A percentile compares a stretch with the other conserved stretches of the same genome.
These are phyloP conservation scores for Aleurites moluccanus DNA, from an alignment of 441 rosid genomes.

Conservation along the genomic window DNA sequence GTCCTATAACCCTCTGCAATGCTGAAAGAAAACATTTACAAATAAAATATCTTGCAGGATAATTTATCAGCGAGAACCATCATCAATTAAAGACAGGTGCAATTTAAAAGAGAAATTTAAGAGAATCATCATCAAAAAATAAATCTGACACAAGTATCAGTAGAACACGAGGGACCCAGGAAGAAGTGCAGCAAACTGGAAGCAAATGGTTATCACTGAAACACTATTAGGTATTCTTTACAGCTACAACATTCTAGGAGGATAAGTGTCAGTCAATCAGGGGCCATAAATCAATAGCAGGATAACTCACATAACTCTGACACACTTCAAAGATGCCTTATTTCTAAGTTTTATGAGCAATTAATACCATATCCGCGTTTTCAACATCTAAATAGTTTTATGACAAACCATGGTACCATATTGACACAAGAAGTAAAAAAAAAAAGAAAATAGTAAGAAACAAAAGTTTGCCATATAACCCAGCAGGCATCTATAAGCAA, in stretches of 20 bases:
- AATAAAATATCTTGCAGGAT: constrained; percentile 15
- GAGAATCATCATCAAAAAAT: constrained; percentile 1
- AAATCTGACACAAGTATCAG: neutral
- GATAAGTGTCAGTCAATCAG: neutral
- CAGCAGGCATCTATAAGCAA: neutral
- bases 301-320: neutral
- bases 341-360: neutral
- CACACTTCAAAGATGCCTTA: neutral
- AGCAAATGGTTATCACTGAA: neutral
- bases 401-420: neutral
- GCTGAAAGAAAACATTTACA: constrained; percentile 48
- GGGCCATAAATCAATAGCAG: neutral
- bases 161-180: neutral
- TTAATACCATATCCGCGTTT: neutral
- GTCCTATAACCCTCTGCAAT: constrained; percentile 59
- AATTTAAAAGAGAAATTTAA: neutral
- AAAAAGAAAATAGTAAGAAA: neutral
- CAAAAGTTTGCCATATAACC: neutral
- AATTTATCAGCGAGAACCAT: neutral
- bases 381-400: neutral
- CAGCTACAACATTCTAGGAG: neutral
- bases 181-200: neutral
- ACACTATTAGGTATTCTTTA: neutral
- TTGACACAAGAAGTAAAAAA: neutral
- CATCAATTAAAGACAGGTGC: neutral